A percentile compares a stretch with the other conserved stretches of the same genome.
phyloP scores from a whole-genome alignment of 2,329 filamentous ascomycete species.

The Talaromyces sp. region DNA sequence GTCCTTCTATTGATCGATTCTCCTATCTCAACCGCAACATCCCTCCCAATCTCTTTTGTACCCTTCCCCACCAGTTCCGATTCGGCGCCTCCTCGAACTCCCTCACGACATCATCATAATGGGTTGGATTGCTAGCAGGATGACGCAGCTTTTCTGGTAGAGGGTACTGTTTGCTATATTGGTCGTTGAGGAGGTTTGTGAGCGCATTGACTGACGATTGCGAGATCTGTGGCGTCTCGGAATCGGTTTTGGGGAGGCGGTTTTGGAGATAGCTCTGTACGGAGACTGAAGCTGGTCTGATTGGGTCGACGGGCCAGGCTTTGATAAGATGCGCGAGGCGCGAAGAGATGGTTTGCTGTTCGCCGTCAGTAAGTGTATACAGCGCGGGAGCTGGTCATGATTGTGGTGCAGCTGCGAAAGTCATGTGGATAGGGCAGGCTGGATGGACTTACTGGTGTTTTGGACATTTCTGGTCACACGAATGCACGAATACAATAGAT shows the following conservation, averaged over 20 bases:
- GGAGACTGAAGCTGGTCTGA: slow-evolving; percentile 45
- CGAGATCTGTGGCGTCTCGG: slow-evolving; percentile 26
- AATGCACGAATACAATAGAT: background rate
- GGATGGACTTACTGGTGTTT: slow-evolving; percentile 26
- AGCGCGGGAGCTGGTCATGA: background rate
- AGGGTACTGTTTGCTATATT: slow-evolving; percentile 53
- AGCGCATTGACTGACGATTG: slow-evolving; percentile 54
- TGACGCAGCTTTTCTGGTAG: slow-evolving; percentile 46
- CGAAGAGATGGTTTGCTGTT: slow-evolving; percentile 20
- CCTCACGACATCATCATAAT: slow-evolving; percentile 51
- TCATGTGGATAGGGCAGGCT: background rate
- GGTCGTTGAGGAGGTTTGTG: slow-evolving; percentile 58
- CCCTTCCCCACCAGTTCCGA: slow-evolving; percentile 45
- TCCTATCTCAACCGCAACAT: slow-evolving; percentile 44
- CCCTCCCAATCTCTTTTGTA: slow-evolving; percentile 47
- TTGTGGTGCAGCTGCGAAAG: background rate
- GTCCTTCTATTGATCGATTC: slow-evolving; percentile 3
- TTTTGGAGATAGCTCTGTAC: slow-evolving; percentile 42
- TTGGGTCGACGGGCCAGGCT: slow-evolving; percentile 44
- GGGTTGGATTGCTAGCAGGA: slow-evolving; percentile 49
- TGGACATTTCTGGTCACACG: slow-evolving; percentile 24
- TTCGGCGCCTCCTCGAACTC: slow-evolving; percentile 54
- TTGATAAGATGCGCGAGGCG: slow-evolving; percentile 43
- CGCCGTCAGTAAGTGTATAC: slow-evolving; percentile 9
- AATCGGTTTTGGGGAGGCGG: slow-evolving; percentile 26